These are phyloP conservation scores for Nasturtium officinale DNA, from an alignment of 345 rosid species.

Conservation along the genomic window DNA sequence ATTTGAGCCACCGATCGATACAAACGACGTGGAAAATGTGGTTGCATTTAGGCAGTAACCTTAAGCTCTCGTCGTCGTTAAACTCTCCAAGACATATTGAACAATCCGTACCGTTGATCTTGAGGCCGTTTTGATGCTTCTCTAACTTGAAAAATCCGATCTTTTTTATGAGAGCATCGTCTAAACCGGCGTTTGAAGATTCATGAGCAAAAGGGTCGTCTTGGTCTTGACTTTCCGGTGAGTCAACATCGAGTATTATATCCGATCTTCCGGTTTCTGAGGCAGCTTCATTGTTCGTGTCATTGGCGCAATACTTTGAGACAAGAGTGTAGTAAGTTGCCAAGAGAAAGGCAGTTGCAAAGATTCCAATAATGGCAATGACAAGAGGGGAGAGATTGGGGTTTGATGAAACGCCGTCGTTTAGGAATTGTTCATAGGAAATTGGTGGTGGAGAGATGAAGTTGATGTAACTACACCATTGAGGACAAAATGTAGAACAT, in stretches of 20 bases:
- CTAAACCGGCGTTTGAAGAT: slow-evolving; percentile 72
- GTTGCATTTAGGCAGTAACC: slow-evolving; percentile 84
- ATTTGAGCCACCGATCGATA: slow-evolving; percentile 86
- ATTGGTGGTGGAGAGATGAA: slow-evolving; percentile 70
- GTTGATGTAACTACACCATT: slow-evolving; percentile 68
- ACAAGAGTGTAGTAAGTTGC: slow-evolving; percentile 74
- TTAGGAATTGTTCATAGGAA: slow-evolving; percentile 40
- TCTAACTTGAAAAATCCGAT: slow-evolving; percentile 68
- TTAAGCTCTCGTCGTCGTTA: slow-evolving; percentile 66
- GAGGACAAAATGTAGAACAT: slow-evolving; percentile 79
- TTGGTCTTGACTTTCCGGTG: slow-evolving; percentile 46
- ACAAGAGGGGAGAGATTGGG: slow-evolving; percentile 77
- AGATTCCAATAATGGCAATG: slow-evolving; percentile 72
- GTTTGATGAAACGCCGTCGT: slow-evolving; percentile 48
- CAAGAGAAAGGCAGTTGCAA: slow-evolving; percentile 80
- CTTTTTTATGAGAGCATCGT: slow-evolving; percentile 71
- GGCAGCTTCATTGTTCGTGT: slow-evolving; percentile 30
- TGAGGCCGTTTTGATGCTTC: slow-evolving; percentile 46
- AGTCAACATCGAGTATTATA: slow-evolving; percentile 38
- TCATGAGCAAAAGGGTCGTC: slow-evolving; percentile 54
- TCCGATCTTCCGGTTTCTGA: slow-evolving; percentile 43
- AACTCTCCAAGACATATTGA: slow-evolving; percentile 91
- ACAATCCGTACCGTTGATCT: slow-evolving; percentile 71
- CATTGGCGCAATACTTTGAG: slow-evolving; percentile 62
- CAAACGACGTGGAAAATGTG: slow-evolving; percentile 85